Evolutionary conservation across 73 alveolate species (phyloP).

Genomic region (Breviolum minutum): DNA sequence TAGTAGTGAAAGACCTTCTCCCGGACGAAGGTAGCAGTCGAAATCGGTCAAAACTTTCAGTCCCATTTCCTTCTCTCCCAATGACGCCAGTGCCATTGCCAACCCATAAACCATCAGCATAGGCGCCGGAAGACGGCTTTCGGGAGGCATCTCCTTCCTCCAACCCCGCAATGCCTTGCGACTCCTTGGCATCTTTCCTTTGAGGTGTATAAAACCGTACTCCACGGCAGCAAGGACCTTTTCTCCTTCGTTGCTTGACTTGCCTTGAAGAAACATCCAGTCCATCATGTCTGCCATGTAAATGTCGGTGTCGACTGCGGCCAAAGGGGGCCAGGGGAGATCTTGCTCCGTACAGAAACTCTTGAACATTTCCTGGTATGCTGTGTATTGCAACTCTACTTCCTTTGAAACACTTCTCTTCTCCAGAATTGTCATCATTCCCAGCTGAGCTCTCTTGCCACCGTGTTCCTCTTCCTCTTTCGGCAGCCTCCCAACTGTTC

Average conservation of each 20-base stretch:
- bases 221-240: slow-evolving; percentile 39
- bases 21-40: slow-evolving; percentile 9
- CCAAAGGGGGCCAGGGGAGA: not conserved
- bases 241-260: slow-evolving; percentile 30
- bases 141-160: slow-evolving; percentile 46
- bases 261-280: not conserved
- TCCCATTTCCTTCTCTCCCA: not conserved
- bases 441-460: not conserved
- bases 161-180: slow-evolving; percentile 43
- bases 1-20: not conserved
- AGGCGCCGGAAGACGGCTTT: slow-evolving; percentile 36
- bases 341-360: slow-evolving; percentile 14
- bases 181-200: not conserved
- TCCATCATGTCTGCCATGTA: slow-evolving; percentile 17
- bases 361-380: not conserved
- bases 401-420: not conserved
- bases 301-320: not conserved
- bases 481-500: not conserved
- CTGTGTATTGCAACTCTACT: slow-evolving; percentile 6
- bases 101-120: not conserved
- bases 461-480: not conserved
- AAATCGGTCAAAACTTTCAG: not conserved
- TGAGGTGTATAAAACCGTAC: not conserved
- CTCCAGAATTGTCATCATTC: not conserved
- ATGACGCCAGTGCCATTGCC: not conserved